Conservation (phyloP, 192 early-diverging fungal genomes). For the Mortierella antarctica region DNA sequence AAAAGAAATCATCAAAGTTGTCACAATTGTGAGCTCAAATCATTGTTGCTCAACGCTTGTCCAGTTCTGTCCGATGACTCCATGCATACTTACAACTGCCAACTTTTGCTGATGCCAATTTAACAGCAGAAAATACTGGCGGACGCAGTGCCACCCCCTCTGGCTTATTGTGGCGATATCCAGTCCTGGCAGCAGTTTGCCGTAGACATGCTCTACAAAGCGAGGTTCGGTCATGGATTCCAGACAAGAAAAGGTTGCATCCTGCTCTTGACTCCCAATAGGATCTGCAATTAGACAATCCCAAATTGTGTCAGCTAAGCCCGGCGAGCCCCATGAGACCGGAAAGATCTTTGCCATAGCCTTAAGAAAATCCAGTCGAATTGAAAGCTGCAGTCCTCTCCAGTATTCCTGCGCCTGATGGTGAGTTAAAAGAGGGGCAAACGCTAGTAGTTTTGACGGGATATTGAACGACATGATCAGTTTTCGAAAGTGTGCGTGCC, state of each 20-base stretch:
- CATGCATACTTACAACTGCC: conserved; percentile 27
- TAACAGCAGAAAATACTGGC: conserved; percentile 53
- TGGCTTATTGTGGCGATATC: conserved; percentile 52
- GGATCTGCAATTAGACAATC: conserved; percentile 56
- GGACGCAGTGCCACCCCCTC: conserved; percentile 51
- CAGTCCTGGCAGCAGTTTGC: conserved; percentile 41
- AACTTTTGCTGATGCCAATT: conserved; percentile 47
- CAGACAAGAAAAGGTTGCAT: conserved; percentile 55
- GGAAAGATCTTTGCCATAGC: conserved; percentile 40
- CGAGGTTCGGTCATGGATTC: conserved; percentile 45
- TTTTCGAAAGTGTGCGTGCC: background rate
- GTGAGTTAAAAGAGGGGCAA: conserved; percentile 15
- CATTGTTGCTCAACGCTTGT: too few relatives aligned
- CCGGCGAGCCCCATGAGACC: conserved; percentile 49
- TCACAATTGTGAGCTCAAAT: background rate
- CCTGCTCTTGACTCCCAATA: conserved; percentile 53
- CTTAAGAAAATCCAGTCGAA: conserved; percentile 50
- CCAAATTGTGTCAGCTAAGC: conserved; percentile 57
- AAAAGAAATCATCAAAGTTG: conserved; percentile 7
- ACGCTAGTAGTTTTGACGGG: conserved; percentile 5
- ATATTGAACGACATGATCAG: background rate
- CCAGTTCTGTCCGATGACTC: background rate
- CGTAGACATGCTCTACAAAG: conserved; percentile 55
- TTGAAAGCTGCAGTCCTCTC: conserved; percentile 26
- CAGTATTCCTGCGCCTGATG: conserved; percentile 22